Evolutionary conservation across 805 yeast species (phyloP).

Genomic region (Torulaspora quercuum): DNA sequence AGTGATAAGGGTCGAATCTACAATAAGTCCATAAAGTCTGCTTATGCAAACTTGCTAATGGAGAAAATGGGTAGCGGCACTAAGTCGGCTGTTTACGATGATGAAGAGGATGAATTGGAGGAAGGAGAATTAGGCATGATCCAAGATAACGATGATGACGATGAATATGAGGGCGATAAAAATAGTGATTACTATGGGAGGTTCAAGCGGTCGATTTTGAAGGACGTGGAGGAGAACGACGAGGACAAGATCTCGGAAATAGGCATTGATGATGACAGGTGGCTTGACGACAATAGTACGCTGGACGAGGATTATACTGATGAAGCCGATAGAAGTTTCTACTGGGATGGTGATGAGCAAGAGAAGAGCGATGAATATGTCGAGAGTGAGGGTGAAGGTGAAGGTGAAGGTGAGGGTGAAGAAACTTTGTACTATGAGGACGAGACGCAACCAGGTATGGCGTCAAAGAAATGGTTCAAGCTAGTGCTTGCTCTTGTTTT

Average conservation of each 20-base stretch:
- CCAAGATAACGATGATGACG: constrained; percentile 15
- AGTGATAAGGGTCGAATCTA: constrained; percentile 12
- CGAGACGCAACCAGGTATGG: constrained; percentile 1
- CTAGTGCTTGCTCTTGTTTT: constrained; percentile 5
- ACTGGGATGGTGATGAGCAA: constrained; percentile 19
- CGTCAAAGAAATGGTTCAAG: constrained; percentile 1
- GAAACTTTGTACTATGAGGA: constrained; percentile 7
- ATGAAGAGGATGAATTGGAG: constrained; percentile 10
- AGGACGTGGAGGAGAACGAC: constrained; percentile 13
- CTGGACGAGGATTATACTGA: constrained; percentile 24
- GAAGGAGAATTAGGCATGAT: constrained; percentile 19
- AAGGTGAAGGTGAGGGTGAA: constrained; percentile 3
- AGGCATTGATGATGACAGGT: constrained; percentile 18
- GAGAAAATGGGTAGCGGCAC: constrained; percentile 16
- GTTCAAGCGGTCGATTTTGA: constrained; percentile 21
- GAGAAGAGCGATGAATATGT: constrained; percentile 12
- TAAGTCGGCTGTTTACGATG: constrained; percentile 10
- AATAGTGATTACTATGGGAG: constrained; percentile 10
- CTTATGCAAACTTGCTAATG: constrained; percentile 18
- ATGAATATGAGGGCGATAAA: constrained; percentile 11
- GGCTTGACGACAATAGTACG: constrained; percentile 21
- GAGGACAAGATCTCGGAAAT: constrained; percentile 15
- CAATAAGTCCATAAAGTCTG: constrained; percentile 17
- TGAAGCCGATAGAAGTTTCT: constrained; percentile 26
- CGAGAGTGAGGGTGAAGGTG: constrained; percentile 7